Evolutionary conservation across 2,329 filamentous ascomycete genomes (phyloP), one percentile per base, ranked within the genome.

Genomic region (Hypoxylon sp.): DNA sequence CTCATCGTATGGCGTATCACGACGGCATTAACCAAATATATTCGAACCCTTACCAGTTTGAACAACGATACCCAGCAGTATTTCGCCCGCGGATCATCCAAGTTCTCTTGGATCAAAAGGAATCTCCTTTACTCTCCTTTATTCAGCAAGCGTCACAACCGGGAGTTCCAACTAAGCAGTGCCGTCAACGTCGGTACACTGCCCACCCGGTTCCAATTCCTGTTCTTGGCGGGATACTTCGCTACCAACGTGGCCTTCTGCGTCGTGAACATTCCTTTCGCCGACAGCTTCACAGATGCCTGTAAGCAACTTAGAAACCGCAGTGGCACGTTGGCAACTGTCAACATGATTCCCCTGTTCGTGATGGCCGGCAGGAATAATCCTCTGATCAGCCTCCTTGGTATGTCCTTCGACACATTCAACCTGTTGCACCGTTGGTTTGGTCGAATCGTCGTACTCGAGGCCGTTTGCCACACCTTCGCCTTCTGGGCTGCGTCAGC

Each of bases 361-460:
- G 70, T 91, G 38, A 77, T 91, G 68, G 87, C 88, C 35, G 85
- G 86, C 30, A 80, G 89, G 62, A 92, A 91, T 74, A 92, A 92
- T 72, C 88, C 88, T 15, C 76, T 93, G 59, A 90, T 92, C 66
- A 77, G 77, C 54, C 75, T 88, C 59, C 78, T 90, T 43, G 84
- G 84, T 55, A 84, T 92, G 58, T 89, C 87, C 3, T 93, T 91
- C 69, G 89, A 93, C 69, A 90, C 87, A 1, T 91, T 89, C 78
- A 93, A 92, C 73, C 73, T 93, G 55, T 77, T 92, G 50, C 89
- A 93, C 71, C 82, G 89, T 55, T 92, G 89, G 89, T 81, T 91
- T 57, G 89, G 89, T 62, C 84, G 89, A 27, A 89, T 91, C 52
- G 87, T 89, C 17, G 79, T 88, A 12, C 72, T 90, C 9, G 87